Percentiles rank a stretch among this genome's conserved stretches.
These are phyloP conservation scores for Tolypocladium tropicale DNA, from an alignment of 2,329 filamentous ascomycete species.

Conservation along the genomic window DNA sequence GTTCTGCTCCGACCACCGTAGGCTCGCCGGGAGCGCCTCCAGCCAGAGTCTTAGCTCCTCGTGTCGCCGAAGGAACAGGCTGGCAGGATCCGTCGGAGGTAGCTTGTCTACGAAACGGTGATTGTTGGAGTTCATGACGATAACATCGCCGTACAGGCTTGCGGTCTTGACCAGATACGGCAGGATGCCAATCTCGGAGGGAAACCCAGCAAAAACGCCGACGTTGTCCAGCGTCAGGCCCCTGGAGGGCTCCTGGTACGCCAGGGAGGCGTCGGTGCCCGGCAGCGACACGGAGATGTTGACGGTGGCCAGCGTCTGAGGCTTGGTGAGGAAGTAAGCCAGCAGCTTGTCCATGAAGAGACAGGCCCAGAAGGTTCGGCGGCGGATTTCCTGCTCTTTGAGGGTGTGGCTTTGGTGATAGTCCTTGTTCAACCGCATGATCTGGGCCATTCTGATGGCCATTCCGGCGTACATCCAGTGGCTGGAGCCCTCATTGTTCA, in stretches of 20 bases:
- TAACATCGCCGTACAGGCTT: slow-evolving; percentile 7
- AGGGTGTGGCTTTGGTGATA: slow-evolving; percentile 11
- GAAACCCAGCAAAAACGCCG: neutral
- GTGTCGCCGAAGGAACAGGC: neutral
- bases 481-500: slow-evolving; percentile 9
- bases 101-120: slow-evolving; percentile 4
- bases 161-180: slow-evolving; percentile 10
- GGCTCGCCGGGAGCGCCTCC: slow-evolving; percentile 5
- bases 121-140: slow-evolving; percentile 5
- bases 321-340: slow-evolving; percentile 1
- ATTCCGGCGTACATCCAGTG: slow-evolving; percentile 13
- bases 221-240: neutral
- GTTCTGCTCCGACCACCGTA: slow-evolving; percentile 7
- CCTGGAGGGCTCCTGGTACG: neutral
- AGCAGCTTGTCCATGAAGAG: slow-evolving; percentile 6
- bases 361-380: slow-evolving; percentile 17
- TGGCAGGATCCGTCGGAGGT: slow-evolving; percentile 6
- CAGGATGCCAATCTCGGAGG: slow-evolving; percentile 8
- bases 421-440: slow-evolving; percentile 14
- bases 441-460: slow-evolving; percentile 14
- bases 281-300: neutral
- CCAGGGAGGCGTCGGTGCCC: neutral
- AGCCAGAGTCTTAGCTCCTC: slow-evolving; percentile 6
- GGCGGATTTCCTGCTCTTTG: slow-evolving; percentile 12
- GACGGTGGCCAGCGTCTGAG: neutral